Base-by-base conservation (phyloP, 805 yeast species). In the Saturnispora ahearnii region DNA sequence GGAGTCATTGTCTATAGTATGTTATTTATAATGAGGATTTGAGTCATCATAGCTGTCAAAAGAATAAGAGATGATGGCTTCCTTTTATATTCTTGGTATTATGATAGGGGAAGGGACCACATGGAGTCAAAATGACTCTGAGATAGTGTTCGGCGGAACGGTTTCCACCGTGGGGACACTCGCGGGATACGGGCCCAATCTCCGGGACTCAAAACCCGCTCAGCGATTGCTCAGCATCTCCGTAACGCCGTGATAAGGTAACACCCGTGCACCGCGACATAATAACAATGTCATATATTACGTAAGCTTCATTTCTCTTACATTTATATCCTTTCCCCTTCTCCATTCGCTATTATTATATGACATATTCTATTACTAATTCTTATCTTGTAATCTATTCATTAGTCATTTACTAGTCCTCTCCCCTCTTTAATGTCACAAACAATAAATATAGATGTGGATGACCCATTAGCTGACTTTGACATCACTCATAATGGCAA, bases 1-100 rank as follows among this genome's bases (percentile, higher is more conserved):
- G 67, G 61, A 33, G 64, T 41, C 64, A 60, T 58, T 49, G 24
- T 44, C 4, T 12, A 18, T 18, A 32, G n/a, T 10, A 7, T 29
- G 24, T 42, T 4, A 8, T 37, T 18, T 18, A 18, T 18, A 18
- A 18, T 18, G 18, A 18, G 18, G 18, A 18, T 18, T 18, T 18
- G 18, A 18, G 18, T 18, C 18, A 18, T 18, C 18, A 18, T 18
- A 18, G 18, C 18, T 18, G 18, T 18, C 18, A 18, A 18, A 18
- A 18, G 18, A 18, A 18, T 18, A 18, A 18, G 18, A 18, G 18
- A 4, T 15, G 18, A 10, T 36, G 22, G 5, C 11, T 18, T 41
- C 33, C 44, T 41, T 41, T 28, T 41, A 41, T 41, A 41, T 21
- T 29, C 11, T 18, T 18, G 18, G 18, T 18, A 18, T 18, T 18